phyloP scores from a whole-genome alignment of 768 basidiomycete genomes.

The Holtermannia corniformis region DNA sequence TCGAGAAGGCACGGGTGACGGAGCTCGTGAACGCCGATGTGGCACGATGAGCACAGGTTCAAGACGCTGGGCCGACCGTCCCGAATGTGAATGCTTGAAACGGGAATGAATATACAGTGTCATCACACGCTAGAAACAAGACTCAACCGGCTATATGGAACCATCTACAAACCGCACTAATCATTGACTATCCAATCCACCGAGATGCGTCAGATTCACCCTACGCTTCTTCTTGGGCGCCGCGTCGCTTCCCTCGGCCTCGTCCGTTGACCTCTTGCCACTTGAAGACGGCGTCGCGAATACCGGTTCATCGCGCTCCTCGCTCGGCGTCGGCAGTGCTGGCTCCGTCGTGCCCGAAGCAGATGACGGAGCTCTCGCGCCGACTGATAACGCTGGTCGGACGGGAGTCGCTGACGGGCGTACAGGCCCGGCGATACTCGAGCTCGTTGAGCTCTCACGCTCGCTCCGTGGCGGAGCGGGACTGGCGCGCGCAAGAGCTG shows the following conservation, averaged over 20 bases:
- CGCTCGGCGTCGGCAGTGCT: slow-evolving; percentile 22
- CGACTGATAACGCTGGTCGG: slow-evolving; percentile 3
- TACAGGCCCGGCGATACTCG: slow-evolving; percentile 8
- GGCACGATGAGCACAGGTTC: slow-evolving; percentile 13
- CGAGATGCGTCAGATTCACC: slow-evolving; percentile 29
- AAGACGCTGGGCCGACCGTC: slow-evolving; percentile 2
- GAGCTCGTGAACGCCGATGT: not conserved
- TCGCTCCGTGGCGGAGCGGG: slow-evolving; percentile 29
- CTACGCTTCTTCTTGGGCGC: slow-evolving; percentile 36
- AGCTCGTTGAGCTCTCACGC: slow-evolving; percentile 32
- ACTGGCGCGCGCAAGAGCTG: slow-evolving; percentile 20
- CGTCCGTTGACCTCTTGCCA: not conserved
- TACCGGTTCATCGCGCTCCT: slow-evolving; percentile 11
- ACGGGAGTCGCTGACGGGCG: slow-evolving; percentile 1
- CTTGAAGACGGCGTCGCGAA: slow-evolving; percentile 6
- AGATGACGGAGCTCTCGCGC: slow-evolving; percentile 2
- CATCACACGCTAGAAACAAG: no score
- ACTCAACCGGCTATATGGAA: no score
- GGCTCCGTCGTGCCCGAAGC: slow-evolving; percentile 16
- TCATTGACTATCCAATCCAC: not conserved
- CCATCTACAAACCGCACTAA: no score
- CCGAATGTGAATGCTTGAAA: no score
- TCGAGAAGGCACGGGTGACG: slow-evolving; percentile 2
- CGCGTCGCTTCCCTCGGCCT: slow-evolving; percentile 5
- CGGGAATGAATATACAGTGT: no score